Evolutionary conservation across 495 filamentous ascomycete species (phyloP).

Genomic region (Penicillium pulvis): DNA sequence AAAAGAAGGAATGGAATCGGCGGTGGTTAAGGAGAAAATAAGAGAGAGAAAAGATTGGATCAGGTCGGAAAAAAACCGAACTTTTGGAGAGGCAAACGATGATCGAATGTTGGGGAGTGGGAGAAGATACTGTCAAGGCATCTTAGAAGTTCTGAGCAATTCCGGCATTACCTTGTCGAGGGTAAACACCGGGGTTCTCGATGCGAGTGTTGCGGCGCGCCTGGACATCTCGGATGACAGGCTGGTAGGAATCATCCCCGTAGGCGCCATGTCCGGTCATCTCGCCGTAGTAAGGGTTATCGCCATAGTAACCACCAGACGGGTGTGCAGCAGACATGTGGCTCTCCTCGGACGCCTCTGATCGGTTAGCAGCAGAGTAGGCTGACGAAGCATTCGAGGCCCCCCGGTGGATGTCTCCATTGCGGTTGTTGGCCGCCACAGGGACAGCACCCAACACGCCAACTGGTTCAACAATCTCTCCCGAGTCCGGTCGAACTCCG

Average conservation of each 20-base stretch:
- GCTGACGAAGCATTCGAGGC: slow-evolving; percentile 96
- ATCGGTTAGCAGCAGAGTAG: slow-evolving; percentile 81
- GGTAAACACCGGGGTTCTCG: slow-evolving; percentile 82
- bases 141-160: slow-evolving; percentile 96
- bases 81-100: slow-evolving; percentile 10
- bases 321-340: slow-evolving; percentile 54
- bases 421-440: slow-evolving; percentile 61
- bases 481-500: slow-evolving; percentile 58
- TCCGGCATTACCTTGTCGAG: slow-evolving; percentile 85
- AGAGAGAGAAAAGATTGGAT: not conserved
- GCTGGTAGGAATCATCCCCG: slow-evolving; percentile 61
- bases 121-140: not conserved
- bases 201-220: slow-evolving; percentile 92
- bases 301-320: slow-evolving; percentile 51
- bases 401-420: slow-evolving; percentile 75
- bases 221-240: slow-evolving; percentile 91
- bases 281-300: slow-evolving; percentile 58
- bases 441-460: slow-evolving; percentile 75
- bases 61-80: slow-evolving; percentile 12
- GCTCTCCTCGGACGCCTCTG: slow-evolving; percentile 80
- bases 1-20: slow-evolving; percentile 27
- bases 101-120: not conserved
- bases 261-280: slow-evolving; percentile 58
- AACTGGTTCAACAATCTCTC: slow-evolving; percentile 71
- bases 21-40: slow-evolving; percentile 11